Evolutionary conservation across 768 basidiomycete genomes (phyloP).

Genomic region (Hygrocybe punicea): DNA sequence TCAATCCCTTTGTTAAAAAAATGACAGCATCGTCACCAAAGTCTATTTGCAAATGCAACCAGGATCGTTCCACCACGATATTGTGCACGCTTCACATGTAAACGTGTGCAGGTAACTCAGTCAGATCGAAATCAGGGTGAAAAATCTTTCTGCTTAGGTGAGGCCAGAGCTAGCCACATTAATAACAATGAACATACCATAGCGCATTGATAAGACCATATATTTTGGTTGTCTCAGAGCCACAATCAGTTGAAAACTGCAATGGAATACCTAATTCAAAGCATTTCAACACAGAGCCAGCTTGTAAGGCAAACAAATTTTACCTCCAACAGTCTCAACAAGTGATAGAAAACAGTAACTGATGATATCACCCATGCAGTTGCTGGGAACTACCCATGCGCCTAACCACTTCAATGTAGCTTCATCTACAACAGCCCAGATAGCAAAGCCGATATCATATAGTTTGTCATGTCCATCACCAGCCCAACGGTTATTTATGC

Average conservation of each 20-base stretch:
- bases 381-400: conserved; percentile 32
- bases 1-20: conserved; percentile 18
- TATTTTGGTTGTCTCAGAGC: conserved; percentile 25
- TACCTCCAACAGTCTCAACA: conserved; percentile 25
- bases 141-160: conserved; percentile 20
- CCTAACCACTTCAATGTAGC: conserved; percentile 27
- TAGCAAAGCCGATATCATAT: conserved; percentile 28
- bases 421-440: conserved; percentile 26
- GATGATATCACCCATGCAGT: conserved; percentile 21
- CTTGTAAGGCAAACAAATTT: neutral
- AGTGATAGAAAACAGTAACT: conserved; percentile 27
- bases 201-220: conserved; percentile 28
- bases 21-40: conserved; percentile 28
- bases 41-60: conserved; percentile 25
- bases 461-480: conserved; percentile 38
- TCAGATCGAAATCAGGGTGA: conserved; percentile 11
- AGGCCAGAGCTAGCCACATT: neutral
- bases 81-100: conserved; percentile 29
- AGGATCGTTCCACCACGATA: conserved; percentile 28
- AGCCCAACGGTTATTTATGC: conserved; percentile 32
- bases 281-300: neutral
- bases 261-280: conserved; percentile 32
- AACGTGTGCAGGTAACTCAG: conserved; percentile 25
- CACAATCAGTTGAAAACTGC: conserved; percentile 34
- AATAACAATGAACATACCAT: conserved; percentile 14